Evolutionary conservation across 352 stramenopile genomes (phyloP).

Genomic region (Globisporangium orthogonon): DNA sequence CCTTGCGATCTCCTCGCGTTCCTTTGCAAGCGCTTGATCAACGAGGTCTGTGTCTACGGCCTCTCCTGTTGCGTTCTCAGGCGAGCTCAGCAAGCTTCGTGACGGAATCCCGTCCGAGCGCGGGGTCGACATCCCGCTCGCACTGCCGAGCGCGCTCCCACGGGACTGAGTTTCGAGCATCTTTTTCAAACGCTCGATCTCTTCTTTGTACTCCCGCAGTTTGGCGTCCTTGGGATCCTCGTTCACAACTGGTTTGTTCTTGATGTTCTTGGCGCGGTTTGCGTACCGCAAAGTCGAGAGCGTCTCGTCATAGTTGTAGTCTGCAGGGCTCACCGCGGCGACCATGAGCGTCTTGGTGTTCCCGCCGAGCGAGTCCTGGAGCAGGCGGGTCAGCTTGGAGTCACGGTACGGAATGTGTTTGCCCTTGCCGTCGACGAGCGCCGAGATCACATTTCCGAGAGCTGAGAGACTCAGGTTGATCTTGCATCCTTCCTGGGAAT

Average conservation of each 20-base stretch:
- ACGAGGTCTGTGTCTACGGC: not conserved
- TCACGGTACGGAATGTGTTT: constrained; percentile 83
- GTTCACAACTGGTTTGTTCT: constrained; percentile 95
- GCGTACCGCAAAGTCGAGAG: constrained; percentile 95
- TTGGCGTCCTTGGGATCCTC: constrained; percentile 92
- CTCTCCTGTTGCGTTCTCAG: constrained; percentile 4
- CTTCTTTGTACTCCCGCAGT: constrained; percentile 85
- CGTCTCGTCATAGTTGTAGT: constrained; percentile 95
- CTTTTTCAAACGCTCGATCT: constrained; percentile 85
- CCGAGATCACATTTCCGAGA: constrained; percentile 82
- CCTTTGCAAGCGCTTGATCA: constrained; percentile 23
- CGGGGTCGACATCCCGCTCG: constrained; percentile 33
- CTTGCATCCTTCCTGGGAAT: constrained; percentile 76
- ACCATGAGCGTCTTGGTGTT: constrained; percentile 97
- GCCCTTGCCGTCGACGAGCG: constrained; percentile 78
- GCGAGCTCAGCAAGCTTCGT: constrained; percentile 4
- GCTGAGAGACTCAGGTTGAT: constrained; percentile 82
- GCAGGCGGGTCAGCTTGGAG: constrained; percentile 58
- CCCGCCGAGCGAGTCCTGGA: constrained; percentile 76
- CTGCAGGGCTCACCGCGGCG: constrained; percentile 91
- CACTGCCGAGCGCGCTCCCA: constrained; percentile 18
- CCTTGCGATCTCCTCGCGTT: constrained; percentile 59
- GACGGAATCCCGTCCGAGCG: not conserved
- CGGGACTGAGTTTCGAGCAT: constrained; percentile 58
- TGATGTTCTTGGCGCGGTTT: constrained; percentile 96